Conservation (phyloP, 225 moss, liverwort and hornwort genomes). For the Climacium dendroides region DNA sequence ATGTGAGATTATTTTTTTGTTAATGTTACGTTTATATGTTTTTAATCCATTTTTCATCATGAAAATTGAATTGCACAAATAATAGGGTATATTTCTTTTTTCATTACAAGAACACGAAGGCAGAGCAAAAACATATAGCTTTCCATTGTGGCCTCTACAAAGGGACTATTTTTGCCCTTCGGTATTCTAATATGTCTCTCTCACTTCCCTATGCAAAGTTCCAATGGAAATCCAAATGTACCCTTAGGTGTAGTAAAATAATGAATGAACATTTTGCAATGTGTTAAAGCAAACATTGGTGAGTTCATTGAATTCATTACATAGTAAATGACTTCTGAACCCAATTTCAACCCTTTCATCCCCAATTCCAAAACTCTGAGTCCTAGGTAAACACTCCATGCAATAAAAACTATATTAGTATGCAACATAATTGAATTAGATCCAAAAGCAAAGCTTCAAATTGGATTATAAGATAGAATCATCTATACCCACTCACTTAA, state of each 20-base stretch:
- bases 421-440: accelerated
- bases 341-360: not conserved
- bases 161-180: not conserved
- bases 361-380: not conserved
- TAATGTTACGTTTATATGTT: not conserved
- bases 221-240: not conserved
- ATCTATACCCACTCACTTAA: too few species aligned
- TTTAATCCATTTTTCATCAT: not conserved
- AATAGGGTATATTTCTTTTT: not conserved
- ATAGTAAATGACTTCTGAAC: not conserved
- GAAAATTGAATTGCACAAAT: not conserved
- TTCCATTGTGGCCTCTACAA: accelerated
- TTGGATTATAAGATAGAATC: not conserved
- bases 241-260: not conserved
- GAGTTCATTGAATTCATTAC: not conserved
- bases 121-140: not conserved
- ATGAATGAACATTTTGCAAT: not conserved
- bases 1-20: not conserved
- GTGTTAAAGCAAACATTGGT: not conserved
- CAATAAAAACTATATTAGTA: not conserved
- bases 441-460: not conserved
- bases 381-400: not conserved
- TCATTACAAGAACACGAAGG: accelerated
- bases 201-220: not conserved
- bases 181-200: not conserved